Base-by-base conservation (phyloP, 306 rosid species). In the Comarum palustre region DNA sequence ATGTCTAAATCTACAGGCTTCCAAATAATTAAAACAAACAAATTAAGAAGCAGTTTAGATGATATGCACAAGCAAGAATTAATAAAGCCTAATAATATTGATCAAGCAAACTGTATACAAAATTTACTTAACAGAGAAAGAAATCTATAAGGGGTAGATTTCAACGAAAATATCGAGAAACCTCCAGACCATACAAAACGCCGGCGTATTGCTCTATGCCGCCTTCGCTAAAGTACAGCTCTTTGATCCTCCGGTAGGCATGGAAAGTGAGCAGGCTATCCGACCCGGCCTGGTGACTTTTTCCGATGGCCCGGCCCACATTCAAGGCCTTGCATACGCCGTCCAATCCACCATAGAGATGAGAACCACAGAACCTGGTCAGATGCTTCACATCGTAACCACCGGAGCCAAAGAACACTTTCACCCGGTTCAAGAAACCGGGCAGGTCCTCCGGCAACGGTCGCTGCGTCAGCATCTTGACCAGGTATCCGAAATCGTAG, bases 261-360 rank as follows among this genome's bases (percentile, higher is more conserved):
- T 81, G 91, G 17, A 85, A 71, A 16, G 93, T 90, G 13, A 90
- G 78, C 81, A 90, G 69, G 70, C 93, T 88, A 80, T 90, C 96
- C 0, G 96, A 90, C 45, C 93, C 93, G 4, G 96, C 91, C 75
- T 86, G 91, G 36, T 90, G 91, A 75, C 88, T 77, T 54, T 83
- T 83, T 34, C 93, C 94, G 7, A 29, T 54, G 6, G 61, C 72
- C 29, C 96, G 82, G 3, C 51, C 74, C 68, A 90, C 82, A 27
- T 75, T 75, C 31, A 90, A 72, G 0, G 68, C 65, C 66, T 66
- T 25, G 71, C 84, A 82, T 32, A 86, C 77, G 48, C 86, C 70
- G 58, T 90, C 85, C 74, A 90, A 52, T 16, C 96, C 96, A 8
- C 96, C 96, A 27, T 78, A 78, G 0, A 88, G 78, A 12, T 75